Percentiles rank a stretch among this genome's conserved stretches.
phyloP scores from a whole-genome alignment of 257 asterid species.

The Solanum gracilifrons region DNA sequence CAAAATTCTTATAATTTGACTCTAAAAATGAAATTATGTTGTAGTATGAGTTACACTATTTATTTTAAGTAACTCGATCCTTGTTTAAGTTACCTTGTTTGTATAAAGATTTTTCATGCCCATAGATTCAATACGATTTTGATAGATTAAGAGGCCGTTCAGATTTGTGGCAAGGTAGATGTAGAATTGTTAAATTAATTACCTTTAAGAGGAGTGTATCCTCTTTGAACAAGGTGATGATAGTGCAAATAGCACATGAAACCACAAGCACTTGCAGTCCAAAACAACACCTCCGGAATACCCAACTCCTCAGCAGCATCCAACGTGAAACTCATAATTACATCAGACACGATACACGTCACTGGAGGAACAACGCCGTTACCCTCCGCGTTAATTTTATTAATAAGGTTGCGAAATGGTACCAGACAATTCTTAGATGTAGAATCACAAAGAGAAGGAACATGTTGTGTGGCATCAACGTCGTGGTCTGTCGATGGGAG shows the following conservation, averaged over 20 bases:
- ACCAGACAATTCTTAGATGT: not conserved
- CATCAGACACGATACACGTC: not conserved
- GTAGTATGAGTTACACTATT: no score
- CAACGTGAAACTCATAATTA: not conserved
- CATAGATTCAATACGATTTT: not conserved
- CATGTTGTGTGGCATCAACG: not conserved
- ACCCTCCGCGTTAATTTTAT: not conserved
- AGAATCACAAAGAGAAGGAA: not conserved
- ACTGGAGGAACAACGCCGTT: not conserved
- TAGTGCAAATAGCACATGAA: not conserved
- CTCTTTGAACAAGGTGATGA: not conserved
- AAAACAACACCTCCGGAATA: not conserved
- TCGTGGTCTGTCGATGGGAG: not conserved
- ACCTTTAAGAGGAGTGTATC: not conserved
- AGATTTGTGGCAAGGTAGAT: no score
- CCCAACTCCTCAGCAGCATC: not conserved
- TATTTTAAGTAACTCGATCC: no score
- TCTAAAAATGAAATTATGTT: no score
- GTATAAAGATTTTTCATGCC: no score
- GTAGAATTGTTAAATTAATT: no score
- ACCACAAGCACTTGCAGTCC: constrained; percentile 2
- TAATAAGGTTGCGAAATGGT: not conserved
- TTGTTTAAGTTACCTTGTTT: no score
- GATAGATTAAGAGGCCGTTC: not conserved
- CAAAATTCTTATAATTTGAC: no score